phyloP scores from a whole-genome alignment of 1,284 basidiomycete species.

The Singerocomus inundabilis region DNA sequence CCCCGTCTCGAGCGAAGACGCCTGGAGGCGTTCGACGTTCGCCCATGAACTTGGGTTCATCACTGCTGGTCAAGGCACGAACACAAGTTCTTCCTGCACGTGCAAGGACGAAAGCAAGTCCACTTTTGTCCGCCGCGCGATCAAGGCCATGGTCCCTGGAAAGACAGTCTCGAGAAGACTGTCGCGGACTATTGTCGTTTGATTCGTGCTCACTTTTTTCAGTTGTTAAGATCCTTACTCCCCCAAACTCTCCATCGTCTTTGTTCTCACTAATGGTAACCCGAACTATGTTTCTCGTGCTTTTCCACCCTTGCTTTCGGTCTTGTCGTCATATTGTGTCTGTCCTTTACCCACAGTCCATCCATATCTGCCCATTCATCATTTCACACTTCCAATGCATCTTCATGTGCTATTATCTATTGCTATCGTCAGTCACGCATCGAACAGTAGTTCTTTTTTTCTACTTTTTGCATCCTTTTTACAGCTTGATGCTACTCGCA shows the following conservation, averaged over 20 bases:
- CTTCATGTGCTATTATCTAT: slow-evolving; percentile 33
- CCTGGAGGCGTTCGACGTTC: slow-evolving; percentile 38
- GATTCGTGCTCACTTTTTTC: slow-evolving; percentile 3
- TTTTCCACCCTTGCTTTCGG: slow-evolving; percentile 11
- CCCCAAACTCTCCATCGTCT: background rate
- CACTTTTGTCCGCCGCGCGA: slow-evolving; percentile 59
- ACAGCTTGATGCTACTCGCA: slow-evolving; percentile 16
- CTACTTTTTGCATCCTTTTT: background rate
- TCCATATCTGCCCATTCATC: slow-evolving; percentile 22
- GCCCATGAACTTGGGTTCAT: slow-evolving; percentile 58
- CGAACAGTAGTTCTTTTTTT: slow-evolving; percentile 6
- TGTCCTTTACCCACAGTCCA: slow-evolving; percentile 7
- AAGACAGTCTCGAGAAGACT: slow-evolving; percentile 47
- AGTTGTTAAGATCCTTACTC: background rate
- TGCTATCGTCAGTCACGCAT: slow-evolving; percentile 30
- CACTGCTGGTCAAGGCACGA: slow-evolving; percentile 30
- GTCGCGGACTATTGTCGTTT: slow-evolving; percentile 37
- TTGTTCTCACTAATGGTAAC: slow-evolving; percentile 22
- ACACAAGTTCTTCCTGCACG: slow-evolving; percentile 23
- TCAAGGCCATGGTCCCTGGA: slow-evolving; percentile 63
- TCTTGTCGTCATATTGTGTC: slow-evolving; percentile 26
- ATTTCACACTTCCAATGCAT: slow-evolving; percentile 15
- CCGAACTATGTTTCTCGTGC: slow-evolving; percentile 19
- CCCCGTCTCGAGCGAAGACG: slow-evolving; percentile 64
- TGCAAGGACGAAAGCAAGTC: slow-evolving; percentile 49